phyloP scores from a whole-genome alignment of 1,284 basidiomycete species.

The Puccinia hordei region DNA sequence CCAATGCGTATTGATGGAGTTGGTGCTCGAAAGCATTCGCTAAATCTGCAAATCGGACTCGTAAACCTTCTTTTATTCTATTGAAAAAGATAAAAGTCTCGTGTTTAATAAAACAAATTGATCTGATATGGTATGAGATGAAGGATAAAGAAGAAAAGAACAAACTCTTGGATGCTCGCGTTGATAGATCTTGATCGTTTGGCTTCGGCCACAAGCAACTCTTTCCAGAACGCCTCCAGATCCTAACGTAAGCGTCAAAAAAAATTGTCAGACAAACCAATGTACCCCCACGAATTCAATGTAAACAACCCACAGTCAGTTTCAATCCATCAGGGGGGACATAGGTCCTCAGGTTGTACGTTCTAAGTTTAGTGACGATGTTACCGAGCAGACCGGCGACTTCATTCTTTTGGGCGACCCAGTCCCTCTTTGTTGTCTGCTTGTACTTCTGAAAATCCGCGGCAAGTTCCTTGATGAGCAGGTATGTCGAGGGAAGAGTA shows the following conservation, averaged over 20 bases:
- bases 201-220: constrained; percentile 74
- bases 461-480: constrained; percentile 76
- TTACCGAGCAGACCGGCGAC: constrained; percentile 85
- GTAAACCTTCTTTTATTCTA: constrained; percentile 84
- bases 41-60: constrained; percentile 77
- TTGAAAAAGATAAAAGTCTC: background rate
- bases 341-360: constrained; percentile 82
- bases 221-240: constrained; percentile 77
- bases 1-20: constrained; percentile 71
- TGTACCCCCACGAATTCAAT: background rate
- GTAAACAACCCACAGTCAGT: constrained; percentile 63
- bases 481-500: constrained; percentile 72
- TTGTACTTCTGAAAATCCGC: constrained; percentile 79
- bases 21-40: constrained; percentile 81
- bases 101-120: no score
- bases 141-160: constrained; percentile 59
- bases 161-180: constrained; percentile 81
- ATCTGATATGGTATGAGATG: no score
- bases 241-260: constrained; percentile 62
- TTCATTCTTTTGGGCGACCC: constrained; percentile 88
- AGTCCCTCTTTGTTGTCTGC: constrained; percentile 77
- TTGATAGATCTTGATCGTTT: constrained; percentile 80
- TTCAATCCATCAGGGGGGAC: constrained; percentile 73
- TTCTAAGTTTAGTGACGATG: constrained; percentile 89
- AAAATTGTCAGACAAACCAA: background rate